Evolutionary conservation across 306 rosid species (phyloP).

Genomic region (Arachis stenosperma): DNA sequence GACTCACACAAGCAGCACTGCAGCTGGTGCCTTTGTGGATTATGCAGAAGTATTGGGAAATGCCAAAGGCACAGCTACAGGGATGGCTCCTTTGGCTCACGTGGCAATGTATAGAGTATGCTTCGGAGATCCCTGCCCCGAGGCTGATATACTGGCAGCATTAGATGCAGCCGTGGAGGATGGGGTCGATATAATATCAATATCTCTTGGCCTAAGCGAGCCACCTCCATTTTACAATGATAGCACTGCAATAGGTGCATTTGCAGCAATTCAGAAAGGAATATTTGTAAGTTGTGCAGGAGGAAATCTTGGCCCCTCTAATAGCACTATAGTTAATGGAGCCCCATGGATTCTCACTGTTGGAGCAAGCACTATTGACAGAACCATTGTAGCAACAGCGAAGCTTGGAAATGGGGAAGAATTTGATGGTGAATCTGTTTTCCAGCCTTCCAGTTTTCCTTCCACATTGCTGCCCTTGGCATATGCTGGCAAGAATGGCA

Average conservation of each 20-base stretch:
- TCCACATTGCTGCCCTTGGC: constrained; percentile 48
- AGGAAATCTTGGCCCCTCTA: constrained; percentile 64
- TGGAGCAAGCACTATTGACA: constrained; percentile 67
- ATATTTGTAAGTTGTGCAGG: constrained; percentile 75
- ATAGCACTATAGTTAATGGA: constrained; percentile 51
- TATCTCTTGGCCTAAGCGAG: constrained; percentile 54
- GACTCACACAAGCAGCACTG: constrained; percentile 58
- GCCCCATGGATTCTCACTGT: constrained; percentile 82
- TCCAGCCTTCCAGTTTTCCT: constrained; percentile 52
- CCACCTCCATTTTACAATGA: constrained; percentile 58
- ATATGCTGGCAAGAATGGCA: constrained; percentile 60
- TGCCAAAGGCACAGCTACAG: constrained; percentile 76
- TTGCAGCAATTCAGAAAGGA: constrained; percentile 70
- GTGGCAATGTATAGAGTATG: constrained; percentile 65
- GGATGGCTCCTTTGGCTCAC: constrained; percentile 78
- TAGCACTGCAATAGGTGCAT: constrained; percentile 62
- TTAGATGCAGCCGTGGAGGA: constrained; percentile 59
- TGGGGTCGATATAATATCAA: constrained; percentile 70
- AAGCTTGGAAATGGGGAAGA: constrained; percentile 57
- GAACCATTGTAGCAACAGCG: constrained; percentile 53
- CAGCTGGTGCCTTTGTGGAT: constrained; percentile 52
- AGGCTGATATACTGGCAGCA: constrained; percentile 50
- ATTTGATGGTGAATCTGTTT: constrained; percentile 51
- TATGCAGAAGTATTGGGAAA: constrained; percentile 58
- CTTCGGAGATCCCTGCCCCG: constrained; percentile 41